phyloP scores from a whole-genome alignment of 2,329 filamentous ascomycete genomes.

The Stagonosporopsis vannaccii region DNA sequence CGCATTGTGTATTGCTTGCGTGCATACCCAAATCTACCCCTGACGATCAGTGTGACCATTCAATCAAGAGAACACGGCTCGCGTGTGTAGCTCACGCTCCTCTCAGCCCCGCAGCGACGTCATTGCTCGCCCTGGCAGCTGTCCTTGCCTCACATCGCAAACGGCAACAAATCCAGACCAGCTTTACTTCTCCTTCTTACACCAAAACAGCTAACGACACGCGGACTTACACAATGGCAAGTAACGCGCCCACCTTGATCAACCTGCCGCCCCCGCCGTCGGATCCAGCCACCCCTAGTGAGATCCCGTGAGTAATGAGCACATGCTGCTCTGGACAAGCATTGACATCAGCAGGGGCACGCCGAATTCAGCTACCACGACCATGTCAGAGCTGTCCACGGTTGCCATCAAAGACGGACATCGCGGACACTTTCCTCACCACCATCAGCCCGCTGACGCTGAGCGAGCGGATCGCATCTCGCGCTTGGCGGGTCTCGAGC shows the following conservation, averaged over 20 bases:
- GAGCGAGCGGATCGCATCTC: conserved; percentile 96
- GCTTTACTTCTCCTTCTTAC: neutral
- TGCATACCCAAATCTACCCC: neutral
- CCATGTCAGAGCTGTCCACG: conserved; percentile 88
- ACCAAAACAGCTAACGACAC: neutral
- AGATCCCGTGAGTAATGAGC: conserved; percentile 75
- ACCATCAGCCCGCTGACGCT: conserved; percentile 77
- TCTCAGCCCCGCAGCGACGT: conserved; percentile 17
- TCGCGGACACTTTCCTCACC: conserved; percentile 75
- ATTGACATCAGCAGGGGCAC: conserved; percentile 70
- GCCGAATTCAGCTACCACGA: conserved; percentile 90
- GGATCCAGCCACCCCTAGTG: conserved; percentile 84
- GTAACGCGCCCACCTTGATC: conserved; percentile 72
- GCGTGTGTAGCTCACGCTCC: conserved; percentile 8
- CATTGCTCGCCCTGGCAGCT: conserved; percentile 5
- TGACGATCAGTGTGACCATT: conserved; percentile 10
- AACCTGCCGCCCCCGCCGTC: conserved; percentile 84
- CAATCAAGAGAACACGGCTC: conserved; percentile 6
- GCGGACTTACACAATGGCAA: conserved; percentile 33
- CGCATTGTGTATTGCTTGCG: neutral
- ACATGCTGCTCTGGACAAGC: neutral
- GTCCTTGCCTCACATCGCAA: conserved; percentile 13
- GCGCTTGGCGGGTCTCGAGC: conserved; percentile 88
- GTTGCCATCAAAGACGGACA: conserved; percentile 97
- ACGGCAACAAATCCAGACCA: neutral